Percentiles rank a stretch among this genome's conserved stretches.
Evolutionary conservation across 2,329 filamentous ascomycete species (phyloP).

Genomic region (Xylariomycetidae sp.): DNA sequence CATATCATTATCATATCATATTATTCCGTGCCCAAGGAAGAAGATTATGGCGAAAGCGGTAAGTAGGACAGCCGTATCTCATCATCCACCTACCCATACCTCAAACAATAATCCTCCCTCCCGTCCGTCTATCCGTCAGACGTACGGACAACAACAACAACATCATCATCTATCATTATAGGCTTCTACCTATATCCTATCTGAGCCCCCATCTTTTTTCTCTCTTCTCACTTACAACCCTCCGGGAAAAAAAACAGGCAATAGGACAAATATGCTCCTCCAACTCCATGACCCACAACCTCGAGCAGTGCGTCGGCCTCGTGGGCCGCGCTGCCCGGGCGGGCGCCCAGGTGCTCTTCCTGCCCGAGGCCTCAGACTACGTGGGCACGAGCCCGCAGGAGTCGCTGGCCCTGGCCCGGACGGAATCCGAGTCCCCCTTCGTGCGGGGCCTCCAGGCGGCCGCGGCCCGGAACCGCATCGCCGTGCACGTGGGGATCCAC

Average conservation of each 20-base stretch:
- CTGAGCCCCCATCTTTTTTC: too few species aligned
- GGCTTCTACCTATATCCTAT: too few species aligned
- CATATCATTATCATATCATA: too few species aligned
- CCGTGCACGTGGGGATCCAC: constrained; percentile 85
- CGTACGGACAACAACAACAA: too few species aligned
- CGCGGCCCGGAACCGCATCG: constrained; percentile 58
- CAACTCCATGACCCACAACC: constrained; percentile 70
- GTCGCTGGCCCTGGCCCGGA: constrained; percentile 64
- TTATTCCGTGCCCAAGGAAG: too few species aligned
- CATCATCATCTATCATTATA: too few species aligned
- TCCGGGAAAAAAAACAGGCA: constrained; percentile 57
- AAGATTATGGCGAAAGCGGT: too few species aligned
- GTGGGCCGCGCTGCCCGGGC: constrained; percentile 68
- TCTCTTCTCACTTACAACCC: too few species aligned
- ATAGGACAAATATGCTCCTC: constrained; percentile 89
- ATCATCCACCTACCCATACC: too few species aligned
- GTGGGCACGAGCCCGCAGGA: constrained; percentile 66
- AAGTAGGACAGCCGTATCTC: too few species aligned
- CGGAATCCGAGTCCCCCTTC: constrained; percentile 65
- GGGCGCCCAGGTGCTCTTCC: constrained; percentile 82
- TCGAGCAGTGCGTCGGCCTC: constrained; percentile 70
- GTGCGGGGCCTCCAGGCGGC: constrained; percentile 68
- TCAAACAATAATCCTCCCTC: too few species aligned
- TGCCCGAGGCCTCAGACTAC: constrained; percentile 90
- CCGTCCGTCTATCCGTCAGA: too few species aligned